Conservation (phyloP, 805 yeast genomes). For the Teunomyces panamensis region DNA sequence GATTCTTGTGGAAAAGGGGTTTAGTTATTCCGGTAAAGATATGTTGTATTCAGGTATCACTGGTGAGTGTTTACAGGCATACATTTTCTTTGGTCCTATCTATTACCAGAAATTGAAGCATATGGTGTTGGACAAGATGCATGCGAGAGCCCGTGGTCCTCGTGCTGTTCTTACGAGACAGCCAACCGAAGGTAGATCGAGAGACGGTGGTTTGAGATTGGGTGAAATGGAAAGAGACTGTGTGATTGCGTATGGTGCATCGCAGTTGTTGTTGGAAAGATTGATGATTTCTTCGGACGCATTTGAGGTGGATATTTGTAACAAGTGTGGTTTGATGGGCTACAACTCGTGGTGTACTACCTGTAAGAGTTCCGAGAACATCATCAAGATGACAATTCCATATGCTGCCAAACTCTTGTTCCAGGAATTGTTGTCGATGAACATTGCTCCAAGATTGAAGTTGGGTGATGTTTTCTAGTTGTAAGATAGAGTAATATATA, state of each 20-base stretch:
- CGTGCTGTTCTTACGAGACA: constrained; percentile 97
- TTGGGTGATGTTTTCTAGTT: constrained; percentile 76
- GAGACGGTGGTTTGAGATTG: constrained; percentile 98
- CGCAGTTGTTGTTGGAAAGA: constrained; percentile 88
- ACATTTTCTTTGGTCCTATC: constrained; percentile 97
- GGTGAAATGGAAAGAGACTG: constrained; percentile 99
- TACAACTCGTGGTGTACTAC: constrained; percentile 97
- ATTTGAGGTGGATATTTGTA: constrained; percentile 94
- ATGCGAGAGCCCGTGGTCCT: constrained; percentile 99
- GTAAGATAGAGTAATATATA: background rate
- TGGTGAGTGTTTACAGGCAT: constrained; percentile 95
- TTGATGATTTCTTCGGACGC: constrained; percentile 97
- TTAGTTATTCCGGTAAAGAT: constrained; percentile 93
- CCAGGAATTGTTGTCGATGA: constrained; percentile 98
- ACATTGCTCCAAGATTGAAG: constrained; percentile 92
- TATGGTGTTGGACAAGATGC: constrained; percentile 99
- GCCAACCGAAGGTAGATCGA: constrained; percentile 97
- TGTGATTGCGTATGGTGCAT: constrained; percentile 98
- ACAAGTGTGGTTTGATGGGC: constrained; percentile 94
- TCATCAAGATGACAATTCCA: constrained; percentile 93
- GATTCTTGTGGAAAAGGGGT: constrained; percentile 86
- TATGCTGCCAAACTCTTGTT: constrained; percentile 97
- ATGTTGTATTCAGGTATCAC: constrained; percentile 97
- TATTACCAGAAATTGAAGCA: constrained; percentile 97
- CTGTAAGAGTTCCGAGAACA: constrained; percentile 82